Evolutionary conservation across 108 stramenopile species (phyloP), one percentile per base, ranked within the genome.

Genomic region (Chaetoceros tenuissimus): DNA sequence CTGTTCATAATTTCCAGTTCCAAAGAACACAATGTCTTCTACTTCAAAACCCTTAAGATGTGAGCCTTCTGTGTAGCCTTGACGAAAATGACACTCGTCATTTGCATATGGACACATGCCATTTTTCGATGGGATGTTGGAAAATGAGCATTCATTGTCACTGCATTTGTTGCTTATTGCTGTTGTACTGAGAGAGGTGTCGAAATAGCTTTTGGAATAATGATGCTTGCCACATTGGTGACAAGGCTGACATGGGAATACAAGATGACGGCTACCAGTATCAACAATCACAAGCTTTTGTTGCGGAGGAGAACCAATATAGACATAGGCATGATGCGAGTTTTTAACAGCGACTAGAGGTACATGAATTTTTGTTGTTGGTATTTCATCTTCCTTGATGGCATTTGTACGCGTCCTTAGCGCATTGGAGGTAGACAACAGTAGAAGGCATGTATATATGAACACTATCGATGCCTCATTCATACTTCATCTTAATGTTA

Each of bases 281-380:
- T 98, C 97, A 48, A 98, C 74, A 64, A 98, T 98, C 13, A 96
- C 70, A 7, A 93, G 92, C 55, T 93, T 91, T 40, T 89, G 64
- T 71, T 95, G 94, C 21, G 95, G 84, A 28, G 97, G 97, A 3
- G 86, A 79, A 16, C 97, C 97, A 22, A 94, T 75, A 63, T 87
- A 96, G 1, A 95, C 31, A 53, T 94, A 71, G 8, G 84, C 81
- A 60, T 94, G 94, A 63, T 94, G 92, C 0, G 94, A 94, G 27
- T 95, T 95, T 30, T 79, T 73, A 19, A 68, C 60, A 17, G 78
- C 73, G 40, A 78, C 77, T 3, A 90, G 66, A 19, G 89, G 89
- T 19, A 72, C 51, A 2, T 68, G 63, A 2, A 66, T 31, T 50
- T 67, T 70, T 3, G 74, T 55, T 3, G 51, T 17, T 13, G 28